These are phyloP conservation scores for Apophysomyces ossiformis DNA, from an alignment of 371 early-diverging fungal genomes.

Conservation along the genomic window DNA sequence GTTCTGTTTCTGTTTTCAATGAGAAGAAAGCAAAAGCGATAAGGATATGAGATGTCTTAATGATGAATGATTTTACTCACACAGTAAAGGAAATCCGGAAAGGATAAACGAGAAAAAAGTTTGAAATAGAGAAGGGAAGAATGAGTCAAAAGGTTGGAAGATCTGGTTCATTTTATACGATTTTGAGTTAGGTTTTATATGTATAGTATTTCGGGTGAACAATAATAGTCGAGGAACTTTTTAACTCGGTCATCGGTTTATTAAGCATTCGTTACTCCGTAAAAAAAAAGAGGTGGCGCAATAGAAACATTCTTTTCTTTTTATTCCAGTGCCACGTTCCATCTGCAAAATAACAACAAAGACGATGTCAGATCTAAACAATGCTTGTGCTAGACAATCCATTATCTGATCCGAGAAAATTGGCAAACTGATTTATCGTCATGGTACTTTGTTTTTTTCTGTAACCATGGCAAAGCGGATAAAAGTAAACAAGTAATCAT, in stretches of 20 bases:
- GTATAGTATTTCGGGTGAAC: background rate
- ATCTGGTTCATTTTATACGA: background rate
- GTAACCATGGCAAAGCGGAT: too few species aligned
- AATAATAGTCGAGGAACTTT: background rate
- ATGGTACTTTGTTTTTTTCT: too few species aligned
- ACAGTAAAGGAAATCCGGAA: background rate
- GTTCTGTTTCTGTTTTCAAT: background rate
- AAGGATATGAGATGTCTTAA: too few species aligned
- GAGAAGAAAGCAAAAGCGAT: constrained; percentile 10
- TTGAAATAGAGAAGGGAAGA: background rate
- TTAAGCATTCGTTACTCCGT: background rate
- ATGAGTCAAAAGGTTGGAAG: background rate
- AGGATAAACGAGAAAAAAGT: background rate
- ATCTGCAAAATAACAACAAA: too few species aligned
- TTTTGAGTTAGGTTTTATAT: background rate
- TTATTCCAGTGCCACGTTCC: too few species aligned
- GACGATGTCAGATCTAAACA: background rate
- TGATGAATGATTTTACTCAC: background rate
- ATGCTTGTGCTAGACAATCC: background rate
- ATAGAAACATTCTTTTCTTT: background rate
- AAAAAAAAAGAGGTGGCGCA: background rate
- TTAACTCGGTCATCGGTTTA: constrained; percentile 8
- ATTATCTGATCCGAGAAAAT: constrained; percentile 4
- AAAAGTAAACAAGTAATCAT: too few species aligned
- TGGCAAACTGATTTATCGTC: background rate